A percentile compares a stretch with the other conserved stretches of the same genome.
phyloP scores from a whole-genome alignment of 768 basidiomycete genomes.

The Russula sp. region DNA sequence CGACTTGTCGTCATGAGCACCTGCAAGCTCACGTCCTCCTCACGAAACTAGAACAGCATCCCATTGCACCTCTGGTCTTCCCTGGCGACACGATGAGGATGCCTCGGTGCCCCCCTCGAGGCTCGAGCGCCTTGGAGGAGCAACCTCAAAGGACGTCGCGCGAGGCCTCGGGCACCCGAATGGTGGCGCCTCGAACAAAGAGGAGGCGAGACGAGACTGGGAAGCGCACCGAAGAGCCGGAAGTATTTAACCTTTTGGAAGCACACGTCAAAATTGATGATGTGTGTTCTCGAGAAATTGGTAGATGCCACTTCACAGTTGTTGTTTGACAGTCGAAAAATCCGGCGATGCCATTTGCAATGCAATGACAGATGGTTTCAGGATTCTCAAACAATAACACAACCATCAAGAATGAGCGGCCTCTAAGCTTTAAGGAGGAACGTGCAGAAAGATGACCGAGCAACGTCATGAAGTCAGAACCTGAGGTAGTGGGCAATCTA shows the following conservation, averaged over 20 bases:
- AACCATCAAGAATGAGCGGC: no score
- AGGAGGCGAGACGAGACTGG: neutral
- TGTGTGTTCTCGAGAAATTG: neutral
- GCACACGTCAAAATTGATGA: neutral
- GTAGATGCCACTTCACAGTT: neutral
- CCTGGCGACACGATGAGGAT: neutral
- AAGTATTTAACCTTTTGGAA: neutral
- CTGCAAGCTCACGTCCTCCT: neutral
- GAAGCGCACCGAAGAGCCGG: neutral
- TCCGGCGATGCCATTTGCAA: neutral
- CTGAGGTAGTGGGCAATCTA: no score
- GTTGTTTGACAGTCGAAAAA: neutral
- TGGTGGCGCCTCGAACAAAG: neutral
- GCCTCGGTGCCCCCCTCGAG: no score
- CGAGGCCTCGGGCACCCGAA: neutral
- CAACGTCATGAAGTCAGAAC: no score
- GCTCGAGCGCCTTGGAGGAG: neutral
- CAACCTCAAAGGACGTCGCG: neutral
- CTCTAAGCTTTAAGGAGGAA: no score
- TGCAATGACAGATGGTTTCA: neutral
- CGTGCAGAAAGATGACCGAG: no score
- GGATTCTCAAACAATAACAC: neutral
- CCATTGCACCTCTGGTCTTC: neutral
- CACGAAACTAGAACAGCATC: neutral
- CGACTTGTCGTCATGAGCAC: neutral